phyloP scores from a whole-genome alignment of 2,329 filamentous ascomycete species.

The Fusarium pseudograminearum region DNA sequence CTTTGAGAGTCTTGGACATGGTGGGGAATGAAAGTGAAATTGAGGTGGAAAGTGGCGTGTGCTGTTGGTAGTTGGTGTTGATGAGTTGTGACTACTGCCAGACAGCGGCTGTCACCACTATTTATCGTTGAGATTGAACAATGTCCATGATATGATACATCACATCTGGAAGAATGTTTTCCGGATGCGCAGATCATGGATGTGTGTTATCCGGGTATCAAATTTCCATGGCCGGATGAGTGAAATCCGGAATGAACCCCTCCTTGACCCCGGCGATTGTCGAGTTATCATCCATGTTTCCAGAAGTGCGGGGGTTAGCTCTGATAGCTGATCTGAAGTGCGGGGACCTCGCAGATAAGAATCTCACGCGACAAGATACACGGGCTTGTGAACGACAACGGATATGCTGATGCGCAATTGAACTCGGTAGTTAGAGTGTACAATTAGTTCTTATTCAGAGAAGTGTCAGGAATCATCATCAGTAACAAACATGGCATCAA shows the following conservation, averaged over 20 bases:
- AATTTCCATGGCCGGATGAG: neutral
- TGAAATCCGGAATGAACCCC: neutral
- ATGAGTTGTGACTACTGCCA: neutral
- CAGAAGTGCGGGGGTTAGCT: neutral
- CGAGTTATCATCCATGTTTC: neutral
- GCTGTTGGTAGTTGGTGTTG: neutral
- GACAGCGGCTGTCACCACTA: neutral
- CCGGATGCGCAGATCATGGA: neutral
- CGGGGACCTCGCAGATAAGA: neutral
- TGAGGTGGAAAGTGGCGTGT: neutral
- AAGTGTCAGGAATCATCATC: too few species aligned
- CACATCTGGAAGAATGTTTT: neutral
- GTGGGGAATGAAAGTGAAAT: neutral
- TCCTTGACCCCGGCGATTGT: neutral
- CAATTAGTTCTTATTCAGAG: neutral
- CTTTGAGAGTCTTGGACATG: neutral
- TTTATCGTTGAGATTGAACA: neutral
- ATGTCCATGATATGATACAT: too few species aligned
- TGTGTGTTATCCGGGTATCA: neutral
- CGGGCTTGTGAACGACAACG: neutral
- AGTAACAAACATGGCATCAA: accelerated
- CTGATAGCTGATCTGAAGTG: neutral
- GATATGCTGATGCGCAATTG: neutral
- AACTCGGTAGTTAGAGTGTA: neutral
- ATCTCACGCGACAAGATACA: neutral